Percentiles rank a stretch among this genome's conserved stretches.
These are phyloP conservation scores for Fusarium sororula DNA, from an alignment of 2,329 filamentous ascomycete species.

Conservation along the genomic window DNA sequence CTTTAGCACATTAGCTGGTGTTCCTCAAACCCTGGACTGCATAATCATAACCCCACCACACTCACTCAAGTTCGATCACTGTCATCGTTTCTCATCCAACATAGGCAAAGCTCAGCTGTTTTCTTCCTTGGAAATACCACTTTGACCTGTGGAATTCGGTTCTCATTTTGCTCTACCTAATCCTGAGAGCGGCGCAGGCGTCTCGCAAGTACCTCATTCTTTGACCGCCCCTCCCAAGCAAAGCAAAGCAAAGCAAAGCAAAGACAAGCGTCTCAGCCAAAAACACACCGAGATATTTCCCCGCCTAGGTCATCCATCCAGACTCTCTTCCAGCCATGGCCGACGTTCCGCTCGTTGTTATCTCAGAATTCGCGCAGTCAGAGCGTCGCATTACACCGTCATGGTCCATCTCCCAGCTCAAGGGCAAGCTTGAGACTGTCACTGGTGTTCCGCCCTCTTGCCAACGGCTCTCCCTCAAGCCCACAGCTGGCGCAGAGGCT, in stretches of 20 bases:
- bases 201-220: constrained; percentile 29
- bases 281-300: constrained; percentile 17
- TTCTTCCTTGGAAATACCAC: constrained; percentile 11
- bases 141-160: background rate
- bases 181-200: constrained; percentile 33
- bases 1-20: constrained; percentile 5
- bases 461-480: constrained; percentile 78
- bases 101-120: constrained; percentile 14
- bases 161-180: background rate
- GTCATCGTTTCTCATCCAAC: constrained; percentile 16
- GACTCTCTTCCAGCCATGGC: constrained; percentile 57
- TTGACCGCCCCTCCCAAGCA: constrained; percentile 34
- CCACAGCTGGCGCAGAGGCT: constrained; percentile 62
- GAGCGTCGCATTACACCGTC: constrained; percentile 92
- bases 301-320: constrained; percentile 4
- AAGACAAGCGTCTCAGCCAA: constrained; percentile 5
- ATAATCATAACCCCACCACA: constrained; percentile 41
- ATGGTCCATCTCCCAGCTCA: constrained; percentile 88
- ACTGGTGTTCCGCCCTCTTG: constrained; percentile 86
- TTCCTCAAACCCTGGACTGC: constrained; percentile 33
- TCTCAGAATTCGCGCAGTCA: constrained; percentile 79
- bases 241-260: background rate
- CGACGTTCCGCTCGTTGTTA: constrained; percentile 79
- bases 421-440: constrained; percentile 88
- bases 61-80: constrained; percentile 17